A percentile compares a stretch with the other conserved stretches of the same genome.
These are phyloP conservation scores for Begonia fuchsioides DNA, from an alignment of 306 rosid genomes.

Conservation along the genomic window DNA sequence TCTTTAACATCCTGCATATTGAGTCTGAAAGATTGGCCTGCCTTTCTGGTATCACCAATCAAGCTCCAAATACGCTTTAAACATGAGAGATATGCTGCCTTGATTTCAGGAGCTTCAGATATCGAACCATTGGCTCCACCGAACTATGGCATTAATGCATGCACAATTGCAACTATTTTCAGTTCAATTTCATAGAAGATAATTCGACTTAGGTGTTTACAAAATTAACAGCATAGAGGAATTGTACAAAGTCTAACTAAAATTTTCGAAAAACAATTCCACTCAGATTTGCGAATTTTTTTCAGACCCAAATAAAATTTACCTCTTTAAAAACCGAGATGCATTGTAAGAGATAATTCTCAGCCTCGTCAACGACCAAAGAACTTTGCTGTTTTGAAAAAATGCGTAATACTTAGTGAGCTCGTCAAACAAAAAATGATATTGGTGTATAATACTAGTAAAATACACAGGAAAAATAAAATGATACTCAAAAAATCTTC, in stretches of 20 bases:
- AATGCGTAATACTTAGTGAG: constrained; percentile 4
- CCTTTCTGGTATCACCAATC: constrained; percentile 10
- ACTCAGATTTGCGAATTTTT: too few relatives aligned
- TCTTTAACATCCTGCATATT: constrained; percentile 21
- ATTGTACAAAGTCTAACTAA: too few relatives aligned
- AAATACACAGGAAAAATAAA: neutral
- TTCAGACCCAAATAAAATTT: neutral
- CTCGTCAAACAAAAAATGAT: neutral
- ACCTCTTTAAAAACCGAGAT: constrained; percentile 61
- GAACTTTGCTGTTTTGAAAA: constrained; percentile 29
- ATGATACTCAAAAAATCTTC: neutral
- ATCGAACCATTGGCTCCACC: constrained; percentile 22
- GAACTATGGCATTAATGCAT: too few relatives aligned
- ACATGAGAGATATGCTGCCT: constrained; percentile 58
- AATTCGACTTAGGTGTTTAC: too few relatives aligned
- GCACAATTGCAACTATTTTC: too few relatives aligned
- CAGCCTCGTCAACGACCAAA: constrained; percentile 23
- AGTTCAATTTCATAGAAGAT: too few relatives aligned
- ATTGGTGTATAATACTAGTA: neutral
- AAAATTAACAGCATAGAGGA: too few relatives aligned
- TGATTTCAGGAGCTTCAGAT: constrained; percentile 36
- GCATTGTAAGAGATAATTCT: constrained; percentile 41
- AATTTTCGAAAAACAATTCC: too few relatives aligned
- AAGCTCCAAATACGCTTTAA: constrained; percentile 44
- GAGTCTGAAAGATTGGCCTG: constrained; percentile 10